Percentiles rank a stretch among this genome's conserved stretches.
Conservation (phyloP, 805 yeast genomes). For the Pichia californica region DNA sequence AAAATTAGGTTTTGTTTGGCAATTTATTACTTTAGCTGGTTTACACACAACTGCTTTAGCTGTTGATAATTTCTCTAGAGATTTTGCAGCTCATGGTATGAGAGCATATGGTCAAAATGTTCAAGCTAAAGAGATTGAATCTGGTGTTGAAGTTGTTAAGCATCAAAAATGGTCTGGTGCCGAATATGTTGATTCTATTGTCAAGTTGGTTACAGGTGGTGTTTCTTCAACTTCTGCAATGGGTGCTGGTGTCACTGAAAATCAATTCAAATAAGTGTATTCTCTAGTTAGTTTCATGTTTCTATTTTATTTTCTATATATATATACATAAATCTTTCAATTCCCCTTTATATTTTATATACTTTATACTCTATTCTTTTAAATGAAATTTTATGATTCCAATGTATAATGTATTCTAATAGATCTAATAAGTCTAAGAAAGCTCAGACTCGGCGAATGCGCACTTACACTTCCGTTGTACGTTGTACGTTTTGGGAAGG, state of each 20-base stretch:
- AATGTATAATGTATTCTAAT: no score
- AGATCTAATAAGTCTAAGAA: no score
- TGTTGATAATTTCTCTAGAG: slow-evolving; percentile 74
- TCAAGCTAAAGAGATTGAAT: slow-evolving; percentile 82
- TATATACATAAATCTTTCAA: no score
- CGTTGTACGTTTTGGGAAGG: no score
- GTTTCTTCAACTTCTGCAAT: slow-evolving; percentile 93
- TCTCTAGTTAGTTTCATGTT: no score
- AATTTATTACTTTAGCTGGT: slow-evolving; percentile 95
- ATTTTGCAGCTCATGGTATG: slow-evolving; percentile 82
- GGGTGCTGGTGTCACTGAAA: slow-evolving; percentile 98
- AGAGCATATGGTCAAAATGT: slow-evolving; percentile 87
- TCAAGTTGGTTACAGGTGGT: slow-evolving; percentile 91
- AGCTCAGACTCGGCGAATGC: no score
- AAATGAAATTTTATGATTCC: no score
- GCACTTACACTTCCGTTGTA: no score
- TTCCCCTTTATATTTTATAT: no score
- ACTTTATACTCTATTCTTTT: no score
- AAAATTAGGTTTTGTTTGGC: slow-evolving; percentile 92
- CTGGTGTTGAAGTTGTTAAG: slow-evolving; percentile 90
- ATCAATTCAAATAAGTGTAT: slow-evolving; percentile 59
- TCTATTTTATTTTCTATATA: no score
- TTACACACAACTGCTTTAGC: slow-evolving; percentile 94
- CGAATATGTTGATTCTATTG: slow-evolving; percentile 85
- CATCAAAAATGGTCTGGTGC: slow-evolving; percentile 99